Evolutionary conservation across 352 stramenopile species (phyloP).

Genomic region (Pythium monospermum): DNA sequence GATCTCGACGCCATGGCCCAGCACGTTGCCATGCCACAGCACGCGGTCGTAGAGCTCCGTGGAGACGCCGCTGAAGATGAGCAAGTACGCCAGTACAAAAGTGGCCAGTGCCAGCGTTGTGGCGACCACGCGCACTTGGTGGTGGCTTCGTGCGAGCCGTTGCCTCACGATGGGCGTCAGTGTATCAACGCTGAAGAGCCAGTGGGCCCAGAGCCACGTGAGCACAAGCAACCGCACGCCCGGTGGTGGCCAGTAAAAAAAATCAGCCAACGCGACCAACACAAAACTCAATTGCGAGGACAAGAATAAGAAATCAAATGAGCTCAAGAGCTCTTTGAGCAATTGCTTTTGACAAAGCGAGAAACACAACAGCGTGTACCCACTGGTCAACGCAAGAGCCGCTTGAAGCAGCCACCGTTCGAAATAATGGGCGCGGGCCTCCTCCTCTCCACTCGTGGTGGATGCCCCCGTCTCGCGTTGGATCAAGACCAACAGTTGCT

Average conservation of each 20-base stretch:
- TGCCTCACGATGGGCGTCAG: slow-evolving; percentile 7
- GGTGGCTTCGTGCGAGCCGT: background rate
- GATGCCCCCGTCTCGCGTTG: background rate
- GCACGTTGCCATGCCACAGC: background rate
- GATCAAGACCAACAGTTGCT: background rate
- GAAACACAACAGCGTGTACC: no score
- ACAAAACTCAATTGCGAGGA: no score
- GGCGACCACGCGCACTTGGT: slow-evolving; percentile 7
- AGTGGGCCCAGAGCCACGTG: slow-evolving; percentile 19
- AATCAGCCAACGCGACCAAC: slow-evolving; percentile 12
- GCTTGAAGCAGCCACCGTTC: no score
- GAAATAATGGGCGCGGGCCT: no score
- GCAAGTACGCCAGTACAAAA: slow-evolving; percentile 3
- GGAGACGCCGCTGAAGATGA: background rate
- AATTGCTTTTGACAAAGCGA: no score
- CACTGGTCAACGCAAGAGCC: no score
- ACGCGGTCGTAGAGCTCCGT: background rate
- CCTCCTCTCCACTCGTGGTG: no score
- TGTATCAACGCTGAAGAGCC: slow-evolving; percentile 19
- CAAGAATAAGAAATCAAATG: no score
- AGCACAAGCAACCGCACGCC: slow-evolving; percentile 9
- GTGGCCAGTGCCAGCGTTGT: slow-evolving; percentile 2
- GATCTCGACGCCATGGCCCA: slow-evolving; percentile 1
- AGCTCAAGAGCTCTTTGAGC: no score
- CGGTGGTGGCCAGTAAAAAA: slow-evolving; percentile 13